Evolutionary conservation across 371 early-diverging fungal genomes (phyloP).

Genomic region (Ecytonucleospora hepatopenaei): DNA sequence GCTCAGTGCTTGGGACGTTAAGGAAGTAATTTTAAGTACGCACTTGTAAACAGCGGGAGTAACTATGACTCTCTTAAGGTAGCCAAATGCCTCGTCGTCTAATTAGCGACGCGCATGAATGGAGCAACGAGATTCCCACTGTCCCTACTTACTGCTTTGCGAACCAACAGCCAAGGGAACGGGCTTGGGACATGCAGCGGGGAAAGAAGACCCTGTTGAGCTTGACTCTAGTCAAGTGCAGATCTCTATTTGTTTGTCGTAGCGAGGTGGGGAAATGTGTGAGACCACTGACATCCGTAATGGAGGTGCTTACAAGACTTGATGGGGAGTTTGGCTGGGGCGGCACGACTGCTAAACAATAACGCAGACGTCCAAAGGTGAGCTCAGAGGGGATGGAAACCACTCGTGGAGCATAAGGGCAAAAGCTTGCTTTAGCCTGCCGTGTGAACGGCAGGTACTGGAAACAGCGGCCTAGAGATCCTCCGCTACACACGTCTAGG

Average conservation of each 20-base stretch:
- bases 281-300: constrained; percentile 24
- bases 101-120: constrained; percentile 65
- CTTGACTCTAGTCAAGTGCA: constrained; percentile 34
- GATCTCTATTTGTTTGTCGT: neutral
- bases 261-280: constrained; percentile 33
- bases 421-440: constrained; percentile 60
- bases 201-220: constrained; percentile 59
- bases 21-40: constrained; percentile 62
- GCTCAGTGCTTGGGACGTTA: constrained; percentile 65
- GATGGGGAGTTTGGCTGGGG: constrained; percentile 49
- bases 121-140: constrained; percentile 64
- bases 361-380: constrained; percentile 44
- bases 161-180: constrained; percentile 63
- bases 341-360: constrained; percentile 40
- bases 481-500: constrained; percentile 59
- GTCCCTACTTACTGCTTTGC: constrained; percentile 61
- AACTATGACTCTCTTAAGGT: constrained; percentile 64
- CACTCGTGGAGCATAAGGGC: constrained; percentile 56
- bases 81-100: constrained; percentile 64
- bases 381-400: constrained; percentile 29
- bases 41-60: constrained; percentile 65
- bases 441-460: constrained; percentile 57
- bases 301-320: neutral
- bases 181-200: constrained; percentile 61
- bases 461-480: constrained; percentile 62